Percentiles rank a stretch among this genome's conserved stretches.
Conservation (phyloP, 495 filamentous ascomycete species). For the Penicillium nucicola region DNA sequence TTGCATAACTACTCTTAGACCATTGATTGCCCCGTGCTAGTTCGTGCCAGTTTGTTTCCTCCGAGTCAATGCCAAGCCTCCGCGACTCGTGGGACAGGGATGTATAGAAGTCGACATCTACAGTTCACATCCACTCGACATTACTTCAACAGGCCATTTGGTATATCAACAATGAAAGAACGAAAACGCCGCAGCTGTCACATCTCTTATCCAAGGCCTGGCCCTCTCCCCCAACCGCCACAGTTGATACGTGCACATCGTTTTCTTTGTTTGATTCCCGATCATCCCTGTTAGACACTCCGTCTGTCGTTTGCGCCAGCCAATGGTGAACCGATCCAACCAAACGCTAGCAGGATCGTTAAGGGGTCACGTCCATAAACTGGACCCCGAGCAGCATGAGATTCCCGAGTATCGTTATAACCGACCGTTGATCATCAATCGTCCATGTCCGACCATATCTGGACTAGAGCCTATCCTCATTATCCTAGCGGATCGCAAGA, state of each 20-base stretch:
- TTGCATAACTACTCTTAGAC: neutral
- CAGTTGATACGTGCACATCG: neutral
- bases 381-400: neutral
- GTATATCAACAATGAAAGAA: neutral
- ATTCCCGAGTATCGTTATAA: neutral
- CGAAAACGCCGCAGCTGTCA: neutral
- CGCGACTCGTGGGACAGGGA: too few relatives aligned
- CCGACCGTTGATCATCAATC: too few relatives aligned
- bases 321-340: neutral
- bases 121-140: neutral
- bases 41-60: neutral
- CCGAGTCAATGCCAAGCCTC: neutral
- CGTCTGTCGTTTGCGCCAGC: neutral
- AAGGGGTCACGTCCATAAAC: neutral
- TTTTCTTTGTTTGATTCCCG: slow-evolving; percentile 15
- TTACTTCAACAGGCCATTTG: neutral
- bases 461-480: too few relatives aligned
- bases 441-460: too few relatives aligned
- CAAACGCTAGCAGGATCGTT: neutral
- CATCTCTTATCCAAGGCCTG: neutral
- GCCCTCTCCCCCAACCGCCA: neutral
- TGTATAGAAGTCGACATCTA: neutral
- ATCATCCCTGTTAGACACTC: slow-evolving; percentile 12
- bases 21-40: neutral
- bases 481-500: too few relatives aligned